Percentiles rank a stretch among this genome's conserved stretches.
These are phyloP conservation scores for Mallotus japonicus DNA, from an alignment of 441 rosid genomes.

Conservation along the genomic window DNA sequence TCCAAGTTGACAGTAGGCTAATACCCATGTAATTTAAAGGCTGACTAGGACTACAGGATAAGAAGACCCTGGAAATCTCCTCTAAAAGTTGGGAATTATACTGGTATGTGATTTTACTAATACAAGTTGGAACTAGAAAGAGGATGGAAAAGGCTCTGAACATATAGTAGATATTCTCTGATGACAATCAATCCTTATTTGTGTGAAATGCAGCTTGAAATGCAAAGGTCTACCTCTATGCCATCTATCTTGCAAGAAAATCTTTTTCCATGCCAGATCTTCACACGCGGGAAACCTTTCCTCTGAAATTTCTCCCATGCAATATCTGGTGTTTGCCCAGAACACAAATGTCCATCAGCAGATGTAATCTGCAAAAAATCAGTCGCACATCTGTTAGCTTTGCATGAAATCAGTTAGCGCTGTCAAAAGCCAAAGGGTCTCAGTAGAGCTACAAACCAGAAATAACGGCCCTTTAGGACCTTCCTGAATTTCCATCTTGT, in stretches of 20 bases:
- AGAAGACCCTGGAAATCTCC: background rate
- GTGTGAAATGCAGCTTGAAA: conserved; percentile 1
- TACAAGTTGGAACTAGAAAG: background rate
- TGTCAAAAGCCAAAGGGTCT: conserved; percentile 16
- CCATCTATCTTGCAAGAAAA: conserved; percentile 73
- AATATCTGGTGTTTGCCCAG: conserved; percentile 79
- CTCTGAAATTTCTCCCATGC: conserved; percentile 86
- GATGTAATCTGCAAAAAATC: conserved; percentile 54
- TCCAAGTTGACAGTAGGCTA: no score
- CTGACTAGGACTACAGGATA: no score
- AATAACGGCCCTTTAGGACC: conserved; percentile 84
- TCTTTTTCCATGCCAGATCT: conserved; percentile 78
- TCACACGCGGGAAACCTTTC: conserved; percentile 45
- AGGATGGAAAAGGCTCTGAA: no score
- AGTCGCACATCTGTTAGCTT: conserved; percentile 9
- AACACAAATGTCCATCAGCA: conserved; percentile 52
- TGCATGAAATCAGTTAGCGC: conserved; percentile 18
- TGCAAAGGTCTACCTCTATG: conserved; percentile 50
- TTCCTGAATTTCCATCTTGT: conserved; percentile 67
- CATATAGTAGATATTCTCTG: no score
- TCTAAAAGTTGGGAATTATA: background rate
- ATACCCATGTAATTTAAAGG: no score
- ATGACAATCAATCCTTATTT: background rate
- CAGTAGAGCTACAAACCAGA: conserved; percentile 42
- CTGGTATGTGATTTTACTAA: no score